Evolutionary conservation across 192 early-diverging fungal genomes (phyloP), one percentile per base, ranked within the genome.

Genomic region (Obelidium mucronatum): DNA sequence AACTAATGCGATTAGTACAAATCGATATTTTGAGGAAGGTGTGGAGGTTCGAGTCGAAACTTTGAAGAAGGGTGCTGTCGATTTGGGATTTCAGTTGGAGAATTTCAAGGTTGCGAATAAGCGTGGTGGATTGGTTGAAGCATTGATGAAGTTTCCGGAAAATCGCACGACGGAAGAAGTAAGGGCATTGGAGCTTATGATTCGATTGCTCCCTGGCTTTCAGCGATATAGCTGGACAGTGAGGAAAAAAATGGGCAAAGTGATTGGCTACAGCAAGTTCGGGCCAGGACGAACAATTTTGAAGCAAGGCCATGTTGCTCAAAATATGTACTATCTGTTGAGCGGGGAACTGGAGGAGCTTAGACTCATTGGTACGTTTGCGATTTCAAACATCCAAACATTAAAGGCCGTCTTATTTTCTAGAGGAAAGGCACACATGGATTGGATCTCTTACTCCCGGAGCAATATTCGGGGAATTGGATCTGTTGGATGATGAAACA

Each of bases 31-130:
- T 40, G 24, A 26, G 33, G 36, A 36, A 13, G 24, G 2, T 40
- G 24, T 22, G 42, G 40, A 40, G 17, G n/a, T 52, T 26, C 33
- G 15, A 26, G 22, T n/a, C 26, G 19, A 22, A 51, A 53, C 22
- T 2, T 33, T 24, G 30, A 36, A 30, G 28, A 6, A 8, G 24
- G 67, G 30, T 6, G 40, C 48, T 24, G 8, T 17, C 17, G 67
- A 69, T 19, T 52, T 69, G 52, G 67, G 67, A 2, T 69, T 69
- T 53, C 36, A 69, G 52, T 40, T 69, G 52, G 67, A 69, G n/a
- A 69, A 44, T 30, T 69, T 26, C 30, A 51, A 51, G 34, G 42
- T 51, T 30, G 48, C 26, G 2, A 30, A 19, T 52, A 69, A 69
- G 30, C 52, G 42, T 6, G 67, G 44, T 13, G 67, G 67, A n/a